Percentiles rank a stretch among this genome's conserved stretches.
Conservation (phyloP, 192 early-diverging fungal genomes). For the Podila horticola region DNA sequence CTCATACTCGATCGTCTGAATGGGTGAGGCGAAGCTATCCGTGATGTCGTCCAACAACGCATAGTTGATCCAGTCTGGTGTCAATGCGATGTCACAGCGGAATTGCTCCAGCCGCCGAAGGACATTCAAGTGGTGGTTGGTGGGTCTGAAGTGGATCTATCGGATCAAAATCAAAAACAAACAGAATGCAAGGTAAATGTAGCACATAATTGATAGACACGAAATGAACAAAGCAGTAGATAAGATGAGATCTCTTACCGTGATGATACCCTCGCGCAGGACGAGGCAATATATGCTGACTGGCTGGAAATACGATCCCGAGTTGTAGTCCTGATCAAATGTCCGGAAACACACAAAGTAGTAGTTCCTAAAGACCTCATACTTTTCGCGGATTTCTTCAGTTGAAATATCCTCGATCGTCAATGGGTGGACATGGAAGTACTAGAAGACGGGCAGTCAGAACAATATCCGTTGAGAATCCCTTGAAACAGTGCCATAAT, state of each 20-base stretch:
- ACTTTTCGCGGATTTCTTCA: constrained; percentile 93
- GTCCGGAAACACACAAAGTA: constrained; percentile 92
- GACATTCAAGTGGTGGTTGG: constrained; percentile 86
- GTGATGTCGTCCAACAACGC: constrained; percentile 95
- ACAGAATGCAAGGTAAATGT: not conserved
- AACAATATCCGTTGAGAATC: too few species aligned
- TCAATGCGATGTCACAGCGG: constrained; percentile 85
- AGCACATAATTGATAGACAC: not conserved
- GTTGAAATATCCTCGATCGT: constrained; percentile 90
- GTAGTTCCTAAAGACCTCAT: constrained; percentile 89
- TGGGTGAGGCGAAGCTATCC: constrained; percentile 89
- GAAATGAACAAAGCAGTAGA: not conserved
- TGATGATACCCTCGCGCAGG: constrained; percentile 75
- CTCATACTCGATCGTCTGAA: constrained; percentile 90
- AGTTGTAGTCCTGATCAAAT: constrained; percentile 74
- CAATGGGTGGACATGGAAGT: constrained; percentile 81
- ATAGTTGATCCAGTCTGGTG: constrained; percentile 98
- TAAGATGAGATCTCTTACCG: constrained; percentile 47
- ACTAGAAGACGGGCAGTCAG: constrained; percentile 21
- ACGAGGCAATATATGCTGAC: constrained; percentile 75
- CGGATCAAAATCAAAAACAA: not conserved
- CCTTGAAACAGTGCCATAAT: not conserved
- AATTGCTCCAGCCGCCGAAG: constrained; percentile 86
- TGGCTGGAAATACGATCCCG: constrained; percentile 71
- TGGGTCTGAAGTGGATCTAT: constrained; percentile 85